Conservation (phyloP, 2,329 filamentous ascomycete species). For the Fusarium nodosum region DNA sequence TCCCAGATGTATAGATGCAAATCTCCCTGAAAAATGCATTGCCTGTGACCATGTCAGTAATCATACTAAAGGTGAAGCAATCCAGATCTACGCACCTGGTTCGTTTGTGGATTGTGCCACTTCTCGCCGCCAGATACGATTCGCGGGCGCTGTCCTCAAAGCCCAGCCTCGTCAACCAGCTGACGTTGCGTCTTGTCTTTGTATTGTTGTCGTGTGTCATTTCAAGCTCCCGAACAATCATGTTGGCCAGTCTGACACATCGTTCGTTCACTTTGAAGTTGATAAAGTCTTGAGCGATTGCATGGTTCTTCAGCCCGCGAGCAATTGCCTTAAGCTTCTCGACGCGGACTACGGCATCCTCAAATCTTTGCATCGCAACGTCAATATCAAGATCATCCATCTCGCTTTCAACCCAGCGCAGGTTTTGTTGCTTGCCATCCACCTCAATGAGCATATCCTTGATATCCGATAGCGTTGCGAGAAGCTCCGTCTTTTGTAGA, state of each 20-base stretch:
- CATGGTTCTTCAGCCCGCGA: constrained; percentile 85
- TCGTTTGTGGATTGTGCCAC: constrained; percentile 82
- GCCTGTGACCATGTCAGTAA: constrained; percentile 64
- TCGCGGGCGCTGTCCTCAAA: constrained; percentile 92
- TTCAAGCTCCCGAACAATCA: constrained; percentile 82
- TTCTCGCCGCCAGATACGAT: constrained; percentile 85
- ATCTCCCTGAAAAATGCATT: constrained; percentile 95
- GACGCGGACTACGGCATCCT: constrained; percentile 84
- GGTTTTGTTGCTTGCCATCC: constrained; percentile 94
- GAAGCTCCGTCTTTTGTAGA: constrained; percentile 81
- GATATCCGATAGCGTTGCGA: constrained; percentile 82
- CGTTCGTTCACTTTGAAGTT: constrained; percentile 91
- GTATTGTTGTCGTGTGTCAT: constrained; percentile 81
- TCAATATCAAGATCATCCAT: constrained; percentile 97
- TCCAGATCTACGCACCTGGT: constrained; percentile 71
- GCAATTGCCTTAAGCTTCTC: constrained; percentile 87
- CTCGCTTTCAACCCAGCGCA: constrained; percentile 95
- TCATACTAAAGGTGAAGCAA: too few species aligned
- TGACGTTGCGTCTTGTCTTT: constrained; percentile 84
- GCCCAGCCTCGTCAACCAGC: constrained; percentile 86
- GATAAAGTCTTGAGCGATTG: constrained; percentile 91
- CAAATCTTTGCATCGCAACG: constrained; percentile 90
- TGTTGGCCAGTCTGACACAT: constrained; percentile 79
- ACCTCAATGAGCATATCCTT: constrained; percentile 95
- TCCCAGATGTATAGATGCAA: constrained; percentile 95